Conservation (phyloP, 306 rosid genomes). For the Quercus wislizeni region DNA sequence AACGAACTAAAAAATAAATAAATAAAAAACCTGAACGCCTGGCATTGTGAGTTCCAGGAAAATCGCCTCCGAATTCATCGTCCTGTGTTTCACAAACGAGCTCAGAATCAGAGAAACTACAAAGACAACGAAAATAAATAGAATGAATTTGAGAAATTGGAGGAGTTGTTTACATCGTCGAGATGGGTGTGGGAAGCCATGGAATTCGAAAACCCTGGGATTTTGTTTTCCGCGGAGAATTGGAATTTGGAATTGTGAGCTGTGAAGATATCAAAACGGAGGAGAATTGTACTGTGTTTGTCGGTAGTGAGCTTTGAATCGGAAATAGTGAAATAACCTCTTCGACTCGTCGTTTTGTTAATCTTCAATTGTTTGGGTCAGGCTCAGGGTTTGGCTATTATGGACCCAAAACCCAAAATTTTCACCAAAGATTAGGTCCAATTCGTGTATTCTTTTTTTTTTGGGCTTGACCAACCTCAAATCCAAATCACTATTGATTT, state of each 20-base stretch:
- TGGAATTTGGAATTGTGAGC: not conserved
- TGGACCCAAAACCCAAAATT: not conserved
- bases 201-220: slow-evolving; percentile 22
- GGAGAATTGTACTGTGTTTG: no score
- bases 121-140: not conserved
- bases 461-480: no score
- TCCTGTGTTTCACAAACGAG: slow-evolving; percentile 45
- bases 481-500: no score
- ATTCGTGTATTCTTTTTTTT: no score
- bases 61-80: slow-evolving; percentile 79
- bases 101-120: not conserved
- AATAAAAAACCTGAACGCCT: slow-evolving; percentile 49
- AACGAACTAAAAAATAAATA: not conserved
- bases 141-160: not conserved
- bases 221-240: not conserved
- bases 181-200: slow-evolving; percentile 45
- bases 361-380: not conserved
- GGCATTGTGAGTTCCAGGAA: slow-evolving; percentile 37
- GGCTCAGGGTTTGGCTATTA: not conserved
- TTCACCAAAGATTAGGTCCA: no score
- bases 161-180: slow-evolving; percentile 34
- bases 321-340: not conserved
- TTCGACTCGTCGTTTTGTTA: not conserved
- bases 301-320: no score
- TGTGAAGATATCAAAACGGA: no score